Conservation (phyloP, 768 basidiomycete species). For the Termitomyces sp. region DNA sequence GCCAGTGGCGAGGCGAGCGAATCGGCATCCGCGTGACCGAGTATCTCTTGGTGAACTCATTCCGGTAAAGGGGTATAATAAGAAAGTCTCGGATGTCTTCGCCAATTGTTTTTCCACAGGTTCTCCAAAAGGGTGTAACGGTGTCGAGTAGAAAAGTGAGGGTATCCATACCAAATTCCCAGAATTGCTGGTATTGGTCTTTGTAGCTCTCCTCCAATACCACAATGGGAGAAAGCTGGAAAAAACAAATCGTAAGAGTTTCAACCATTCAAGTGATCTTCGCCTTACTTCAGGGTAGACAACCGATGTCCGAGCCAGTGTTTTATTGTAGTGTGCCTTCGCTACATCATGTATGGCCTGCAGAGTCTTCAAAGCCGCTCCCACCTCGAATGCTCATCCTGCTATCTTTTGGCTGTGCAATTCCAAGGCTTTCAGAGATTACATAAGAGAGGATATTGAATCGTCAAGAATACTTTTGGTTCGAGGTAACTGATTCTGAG, state of each 20-base stretch:
- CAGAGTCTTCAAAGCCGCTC: constrained; percentile 47
- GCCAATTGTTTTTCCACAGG: constrained; percentile 78
- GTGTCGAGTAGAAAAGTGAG: constrained; percentile 74
- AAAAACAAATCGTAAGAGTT: constrained; percentile 3
- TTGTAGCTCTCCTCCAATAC: constrained; percentile 77
- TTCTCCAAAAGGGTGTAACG: constrained; percentile 79
- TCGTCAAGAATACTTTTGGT: constrained; percentile 49
- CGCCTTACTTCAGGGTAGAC: constrained; percentile 71
- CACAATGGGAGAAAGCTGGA: constrained; percentile 66
- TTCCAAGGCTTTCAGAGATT: constrained; percentile 51
- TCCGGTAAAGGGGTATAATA: constrained; percentile 78
- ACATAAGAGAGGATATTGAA: constrained; percentile 49
- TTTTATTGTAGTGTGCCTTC: constrained; percentile 65
- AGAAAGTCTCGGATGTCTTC: constrained; percentile 79
- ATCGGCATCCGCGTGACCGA: constrained; percentile 54
- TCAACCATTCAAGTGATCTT: neutral
- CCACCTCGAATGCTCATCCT: constrained; percentile 47
- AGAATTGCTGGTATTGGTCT: constrained; percentile 77
- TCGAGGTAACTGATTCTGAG: constrained; percentile 21
- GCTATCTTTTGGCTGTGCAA: constrained; percentile 42
- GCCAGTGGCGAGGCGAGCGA: constrained; percentile 70
- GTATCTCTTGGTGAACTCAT: constrained; percentile 80
- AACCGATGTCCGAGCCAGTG: constrained; percentile 66
- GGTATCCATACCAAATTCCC: constrained; percentile 79
- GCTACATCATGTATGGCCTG: constrained; percentile 53